Evolutionary conservation across 2,329 filamentous ascomycete genomes (phyloP), one percentile per base, ranked within the genome.

Genomic region (Dactylellina parvicollis): DNA sequence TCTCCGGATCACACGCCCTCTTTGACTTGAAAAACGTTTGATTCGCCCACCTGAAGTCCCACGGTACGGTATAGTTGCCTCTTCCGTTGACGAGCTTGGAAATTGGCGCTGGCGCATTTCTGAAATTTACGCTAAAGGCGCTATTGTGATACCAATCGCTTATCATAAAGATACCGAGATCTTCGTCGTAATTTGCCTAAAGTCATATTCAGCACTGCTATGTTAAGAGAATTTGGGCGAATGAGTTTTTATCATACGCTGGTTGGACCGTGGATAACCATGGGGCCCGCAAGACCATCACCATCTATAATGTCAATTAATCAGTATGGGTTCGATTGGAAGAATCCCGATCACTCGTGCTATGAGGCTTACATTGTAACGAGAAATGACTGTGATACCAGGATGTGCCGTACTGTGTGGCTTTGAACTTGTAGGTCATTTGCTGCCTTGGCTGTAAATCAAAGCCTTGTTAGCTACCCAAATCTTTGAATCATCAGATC

Each of bases 341-440:
- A 9, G 26, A 36, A 36, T 16, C 3, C 3, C n/a, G 24, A 16
- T 12, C 16, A 8, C 14, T 20, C 20, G 12, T 12, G 30, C 14
- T 14, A 10, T 34, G 24, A 44, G 9, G 26, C 40, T 44, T 10
- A 44, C 24, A 50, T 30, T 55, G 46, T 12, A 47, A 14, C 2
- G 49, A 46, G 24, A 66, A 26, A 52, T 47, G 52, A 46, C 46
- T 60, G 49, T 77, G 74, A 55, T 77, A 77, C 76, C 76, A 78
- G 16, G 67, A 69, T 32, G 73, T 55, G 30, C 81, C 81, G 67
- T 80, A 80, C 61, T 81, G 79, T 8, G 78, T 78, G 12, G 79
- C 79, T 46, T 75, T 75, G 77, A 79, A 81, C n/a, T 75, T 80
- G 75, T 84, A 84, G 3, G 80, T 83, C 64, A 80, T 78, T 34